A percentile compares a stretch with the other conserved stretches of the same genome.
Conservation (phyloP, 2,329 filamentous ascomycete species). For the Leptographium wingfieldii region DNA sequence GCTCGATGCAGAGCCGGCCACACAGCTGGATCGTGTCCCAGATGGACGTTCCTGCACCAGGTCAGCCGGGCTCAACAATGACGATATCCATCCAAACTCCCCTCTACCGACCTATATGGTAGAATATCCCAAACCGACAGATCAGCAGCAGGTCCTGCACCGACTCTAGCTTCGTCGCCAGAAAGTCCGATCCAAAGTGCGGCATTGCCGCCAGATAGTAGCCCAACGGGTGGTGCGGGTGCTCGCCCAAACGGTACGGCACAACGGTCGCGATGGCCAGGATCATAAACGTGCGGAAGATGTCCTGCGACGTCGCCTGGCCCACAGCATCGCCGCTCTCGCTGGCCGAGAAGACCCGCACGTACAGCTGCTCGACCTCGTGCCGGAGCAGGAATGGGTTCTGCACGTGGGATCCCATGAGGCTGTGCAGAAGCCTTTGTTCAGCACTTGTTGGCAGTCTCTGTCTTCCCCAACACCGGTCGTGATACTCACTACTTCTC, state of each 20-base stretch:
- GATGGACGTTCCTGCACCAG: neutral
- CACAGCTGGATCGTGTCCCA: constrained; percentile 4
- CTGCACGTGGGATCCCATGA: neutral
- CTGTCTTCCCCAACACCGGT: no score
- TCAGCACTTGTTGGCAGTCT: neutral
- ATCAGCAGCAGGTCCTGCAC: constrained; percentile 28
- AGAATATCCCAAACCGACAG: constrained; percentile 28
- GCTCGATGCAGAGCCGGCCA: constrained; percentile 3
- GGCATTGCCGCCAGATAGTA: constrained; percentile 26
- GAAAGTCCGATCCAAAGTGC: constrained; percentile 17
- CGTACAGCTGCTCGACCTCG: neutral
- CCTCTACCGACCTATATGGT: constrained; percentile 21
- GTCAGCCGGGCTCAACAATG: no score
- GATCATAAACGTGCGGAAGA: constrained; percentile 12
- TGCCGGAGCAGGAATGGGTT: neutral
- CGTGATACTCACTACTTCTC: neutral
- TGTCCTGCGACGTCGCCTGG: neutral
- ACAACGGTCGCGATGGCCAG: constrained; percentile 18
- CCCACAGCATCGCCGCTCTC: neutral
- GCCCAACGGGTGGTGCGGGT: constrained; percentile 24
- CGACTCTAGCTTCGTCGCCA: constrained; percentile 21
- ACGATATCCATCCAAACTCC: no score
- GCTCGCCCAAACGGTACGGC: constrained; percentile 18
- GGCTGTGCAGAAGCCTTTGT: neutral
- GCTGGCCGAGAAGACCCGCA: neutral